Evolutionary conservation across 2,329 filamentous ascomycete genomes (phyloP).

Genomic region (Cadophora gregata): DNA sequence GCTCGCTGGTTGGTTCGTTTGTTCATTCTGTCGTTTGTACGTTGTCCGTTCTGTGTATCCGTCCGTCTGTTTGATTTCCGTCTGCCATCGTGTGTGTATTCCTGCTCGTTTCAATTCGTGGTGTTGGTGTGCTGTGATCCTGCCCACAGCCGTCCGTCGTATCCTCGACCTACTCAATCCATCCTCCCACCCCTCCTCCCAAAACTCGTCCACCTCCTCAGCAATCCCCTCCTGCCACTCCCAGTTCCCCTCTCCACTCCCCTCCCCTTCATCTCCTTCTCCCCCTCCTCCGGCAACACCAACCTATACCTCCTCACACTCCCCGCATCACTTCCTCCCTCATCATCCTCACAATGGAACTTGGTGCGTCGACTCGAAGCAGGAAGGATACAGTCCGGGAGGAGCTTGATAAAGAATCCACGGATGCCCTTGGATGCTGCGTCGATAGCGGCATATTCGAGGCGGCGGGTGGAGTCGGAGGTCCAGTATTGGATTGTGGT

Average conservation of each 20-base stretch:
- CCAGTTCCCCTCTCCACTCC: neutral
- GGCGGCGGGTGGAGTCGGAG: constrained; percentile 63
- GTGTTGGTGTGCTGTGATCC: neutral
- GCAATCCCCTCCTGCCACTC: constrained; percentile 6
- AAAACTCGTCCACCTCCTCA: constrained; percentile 24
- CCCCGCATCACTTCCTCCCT: constrained; percentile 53
- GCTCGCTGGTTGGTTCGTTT: too few species aligned
- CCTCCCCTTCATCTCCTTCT: neutral
- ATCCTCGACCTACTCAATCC: neutral
- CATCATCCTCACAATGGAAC: constrained; percentile 57
- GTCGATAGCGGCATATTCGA: constrained; percentile 72
- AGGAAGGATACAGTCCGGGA: constrained; percentile 66
- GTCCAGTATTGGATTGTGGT: constrained; percentile 72
- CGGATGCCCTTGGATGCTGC: constrained; percentile 64
- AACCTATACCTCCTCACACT: constrained; percentile 68
- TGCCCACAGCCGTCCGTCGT: neutral
- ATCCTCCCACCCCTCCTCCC: constrained; percentile 6
- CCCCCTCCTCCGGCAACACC: constrained; percentile 53
- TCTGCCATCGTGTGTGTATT: neutral
- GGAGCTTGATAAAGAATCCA: constrained; percentile 64
- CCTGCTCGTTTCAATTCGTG: neutral
- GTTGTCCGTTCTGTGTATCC: neutral
- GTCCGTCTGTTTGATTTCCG: neutral
- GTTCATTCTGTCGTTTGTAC: constrained; percentile 2
- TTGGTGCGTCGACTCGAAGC: constrained; percentile 54